Conservation (phyloP, 139 green algal species). For the Chlorella vulgaris region DNA sequence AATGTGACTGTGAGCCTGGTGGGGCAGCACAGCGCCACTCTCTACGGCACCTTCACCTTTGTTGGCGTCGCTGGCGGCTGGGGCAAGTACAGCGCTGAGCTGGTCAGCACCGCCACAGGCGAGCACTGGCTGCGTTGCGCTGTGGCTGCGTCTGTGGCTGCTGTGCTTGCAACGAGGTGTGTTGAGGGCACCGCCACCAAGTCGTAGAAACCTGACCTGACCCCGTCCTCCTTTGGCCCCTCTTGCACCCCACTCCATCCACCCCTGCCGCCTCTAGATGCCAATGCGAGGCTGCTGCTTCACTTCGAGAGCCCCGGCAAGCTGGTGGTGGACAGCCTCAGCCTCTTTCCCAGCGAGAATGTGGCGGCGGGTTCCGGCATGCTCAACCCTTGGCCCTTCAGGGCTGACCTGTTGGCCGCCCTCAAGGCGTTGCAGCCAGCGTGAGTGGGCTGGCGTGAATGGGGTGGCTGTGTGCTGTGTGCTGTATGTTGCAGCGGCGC, state of each 20-base stretch:
- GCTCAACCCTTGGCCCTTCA: constrained; percentile 51
- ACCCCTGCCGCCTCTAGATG: neutral
- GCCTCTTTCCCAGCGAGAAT: constrained; percentile 43
- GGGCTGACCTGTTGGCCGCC: constrained; percentile 40
- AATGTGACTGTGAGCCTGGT: constrained; percentile 19
- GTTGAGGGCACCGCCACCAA: neutral
- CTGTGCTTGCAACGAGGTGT: too few species aligned
- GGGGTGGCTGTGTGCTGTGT: neutral
- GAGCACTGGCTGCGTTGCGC: too few species aligned
- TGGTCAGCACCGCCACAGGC: constrained; percentile 4
- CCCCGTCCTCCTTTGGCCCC: too few species aligned
- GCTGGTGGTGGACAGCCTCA: constrained; percentile 39
- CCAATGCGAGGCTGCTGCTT: constrained; percentile 18
- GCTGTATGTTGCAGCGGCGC: neutral
- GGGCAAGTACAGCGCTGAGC: constrained; percentile 13
- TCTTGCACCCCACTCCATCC: neutral
- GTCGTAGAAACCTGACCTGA: neutral
- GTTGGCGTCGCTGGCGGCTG: constrained; percentile 7
- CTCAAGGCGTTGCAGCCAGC: constrained; percentile 44
- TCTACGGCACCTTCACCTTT: constrained; percentile 35
- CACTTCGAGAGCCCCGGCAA: constrained; percentile 16
- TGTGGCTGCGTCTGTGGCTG: too few species aligned
- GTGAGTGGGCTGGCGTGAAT: neutral
- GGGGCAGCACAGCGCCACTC: neutral
- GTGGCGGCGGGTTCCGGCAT: constrained; percentile 11